A percentile compares a stretch with the other conserved stretches of the same genome.
phyloP scores from a whole-genome alignment of 305 asterid genomes.

The Caryopteris hybrid region DNA sequence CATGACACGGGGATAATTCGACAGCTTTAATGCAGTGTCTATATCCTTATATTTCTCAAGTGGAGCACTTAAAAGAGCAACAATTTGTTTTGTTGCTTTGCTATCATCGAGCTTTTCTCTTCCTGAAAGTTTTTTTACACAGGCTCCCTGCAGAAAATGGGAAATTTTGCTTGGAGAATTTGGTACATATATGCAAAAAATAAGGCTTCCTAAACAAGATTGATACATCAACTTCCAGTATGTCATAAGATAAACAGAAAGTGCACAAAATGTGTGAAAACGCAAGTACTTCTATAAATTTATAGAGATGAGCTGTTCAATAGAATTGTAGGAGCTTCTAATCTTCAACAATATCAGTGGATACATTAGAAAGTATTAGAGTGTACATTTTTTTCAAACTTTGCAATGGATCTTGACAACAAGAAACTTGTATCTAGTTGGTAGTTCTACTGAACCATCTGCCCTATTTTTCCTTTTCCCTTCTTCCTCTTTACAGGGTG shows the following conservation, averaged over 20 bases:
- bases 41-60: conserved; percentile 89
- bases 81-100: conserved; percentile 86
- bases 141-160: conserved; percentile 75
- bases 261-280: neutral
- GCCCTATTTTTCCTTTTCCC: too few species aligned
- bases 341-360: neutral
- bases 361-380: neutral
- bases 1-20: conserved; percentile 84
- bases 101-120: conserved; percentile 79
- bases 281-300: too few species aligned
- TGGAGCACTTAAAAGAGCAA: conserved; percentile 97
- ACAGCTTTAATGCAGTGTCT: conserved; percentile 84
- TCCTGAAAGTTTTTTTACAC: conserved; percentile 75
- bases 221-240: neutral
- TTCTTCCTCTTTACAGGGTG: too few species aligned
- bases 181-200: too few species aligned
- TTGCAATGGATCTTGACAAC: neutral
- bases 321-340: neutral
- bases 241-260: neutral
- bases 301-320: neutral
- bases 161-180: conserved; percentile 12
- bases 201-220: neutral
- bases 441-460: too few species aligned
- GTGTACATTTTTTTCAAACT: neutral
- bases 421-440: conserved; percentile 2